phyloP scores from a whole-genome alignment of 345 rosid genomes.

The Eucalyptus curtisii region DNA sequence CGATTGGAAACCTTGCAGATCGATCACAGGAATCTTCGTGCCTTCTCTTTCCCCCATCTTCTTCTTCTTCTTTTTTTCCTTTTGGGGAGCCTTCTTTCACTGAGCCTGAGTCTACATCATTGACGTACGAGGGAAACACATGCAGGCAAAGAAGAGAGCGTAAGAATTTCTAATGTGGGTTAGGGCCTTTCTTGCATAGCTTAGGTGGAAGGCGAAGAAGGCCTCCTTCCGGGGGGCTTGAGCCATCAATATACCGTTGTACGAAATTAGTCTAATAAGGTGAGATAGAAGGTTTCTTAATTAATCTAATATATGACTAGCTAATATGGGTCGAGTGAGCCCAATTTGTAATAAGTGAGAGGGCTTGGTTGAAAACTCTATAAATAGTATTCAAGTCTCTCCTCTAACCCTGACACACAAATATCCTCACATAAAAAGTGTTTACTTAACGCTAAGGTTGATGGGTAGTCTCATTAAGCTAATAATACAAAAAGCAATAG shows the following conservation, averaged over 20 bases:
- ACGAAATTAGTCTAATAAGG: accelerated
- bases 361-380: accelerated
- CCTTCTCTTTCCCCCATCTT: neutral
- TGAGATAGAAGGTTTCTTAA: accelerated
- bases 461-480: no score
- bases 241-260: no score
- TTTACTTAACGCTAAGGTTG: no score
- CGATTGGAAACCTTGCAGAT: conserved; percentile 25
- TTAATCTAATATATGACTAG: accelerated
- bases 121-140: no score
- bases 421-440: accelerated
- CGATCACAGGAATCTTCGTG: conserved; percentile 5
- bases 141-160: no score
- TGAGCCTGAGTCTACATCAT: neutral
- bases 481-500: no score
- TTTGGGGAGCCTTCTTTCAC: neutral
- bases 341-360: accelerated
- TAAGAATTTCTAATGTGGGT: no score
- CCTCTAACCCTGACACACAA: accelerated
- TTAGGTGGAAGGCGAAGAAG: no score
- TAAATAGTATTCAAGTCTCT: accelerated
- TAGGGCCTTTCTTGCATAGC: no score
- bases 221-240: no score
- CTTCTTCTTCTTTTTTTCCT: neutral
- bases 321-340: accelerated